These are phyloP conservation scores for Pseudogymnoascus sp. DNA, from an alignment of 2,329 filamentous ascomycete genomes.

Conservation along the genomic window DNA sequence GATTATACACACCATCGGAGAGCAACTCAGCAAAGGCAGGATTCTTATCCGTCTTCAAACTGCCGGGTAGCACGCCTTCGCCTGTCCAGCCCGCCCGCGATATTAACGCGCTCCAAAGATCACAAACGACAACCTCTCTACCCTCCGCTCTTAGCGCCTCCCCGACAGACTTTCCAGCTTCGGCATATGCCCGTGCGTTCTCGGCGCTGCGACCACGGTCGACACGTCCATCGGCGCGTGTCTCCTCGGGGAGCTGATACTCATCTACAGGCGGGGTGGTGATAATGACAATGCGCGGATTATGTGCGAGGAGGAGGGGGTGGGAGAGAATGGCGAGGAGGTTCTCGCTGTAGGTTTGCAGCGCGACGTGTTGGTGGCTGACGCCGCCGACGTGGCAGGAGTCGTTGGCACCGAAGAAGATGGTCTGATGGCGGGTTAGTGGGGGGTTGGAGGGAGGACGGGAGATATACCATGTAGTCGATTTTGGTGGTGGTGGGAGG, in stretches of 20 bases:
- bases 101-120: conserved; percentile 76
- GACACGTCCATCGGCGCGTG: conserved; percentile 39
- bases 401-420: conserved; percentile 90
- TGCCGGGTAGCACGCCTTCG: conserved; percentile 38
- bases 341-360: conserved; percentile 56
- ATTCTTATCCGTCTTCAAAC: not conserved
- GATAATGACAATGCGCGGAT: conserved; percentile 65
- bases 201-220: conserved; percentile 36
- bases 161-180: conserved; percentile 56
- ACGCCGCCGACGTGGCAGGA: conserved; percentile 56
- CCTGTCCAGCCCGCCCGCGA: conserved; percentile 46
- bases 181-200: conserved; percentile 43
- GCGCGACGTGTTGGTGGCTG: conserved; percentile 65
- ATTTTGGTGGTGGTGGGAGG: conserved; percentile 52
- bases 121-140: conserved; percentile 52
- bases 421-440: conserved; percentile 21
- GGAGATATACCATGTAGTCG: conserved; percentile 53
- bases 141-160: conserved; percentile 31
- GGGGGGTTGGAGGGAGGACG: not conserved
- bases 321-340: conserved; percentile 64
- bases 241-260: conserved; percentile 46
- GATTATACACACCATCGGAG: conserved; percentile 20
- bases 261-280: conserved; percentile 74
- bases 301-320: conserved; percentile 58
- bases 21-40: not conserved